Evolutionary conservation across 371 early-diverging fungal species (phyloP).

Genomic region (Cokeromyces recurvatus): DNA sequence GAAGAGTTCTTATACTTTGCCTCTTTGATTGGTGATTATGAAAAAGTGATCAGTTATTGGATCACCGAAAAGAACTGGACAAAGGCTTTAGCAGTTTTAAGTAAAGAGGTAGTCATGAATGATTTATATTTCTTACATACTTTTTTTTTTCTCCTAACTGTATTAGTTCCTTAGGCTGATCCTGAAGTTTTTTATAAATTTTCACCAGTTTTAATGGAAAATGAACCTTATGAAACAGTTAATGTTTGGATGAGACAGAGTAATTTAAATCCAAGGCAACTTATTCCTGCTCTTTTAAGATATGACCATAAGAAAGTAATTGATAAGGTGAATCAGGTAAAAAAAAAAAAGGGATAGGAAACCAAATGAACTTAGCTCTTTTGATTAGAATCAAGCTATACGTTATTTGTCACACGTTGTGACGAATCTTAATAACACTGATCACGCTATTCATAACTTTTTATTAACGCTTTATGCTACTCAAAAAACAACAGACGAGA

Average conservation of each 20-base stretch:
- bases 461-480: slow-evolving; percentile 80
- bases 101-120: slow-evolving; percentile 55
- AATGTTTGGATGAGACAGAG: slow-evolving; percentile 74
- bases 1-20: slow-evolving; percentile 79
- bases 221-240: slow-evolving; percentile 74
- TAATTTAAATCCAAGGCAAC: slow-evolving; percentile 67
- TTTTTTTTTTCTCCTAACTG: neutral
- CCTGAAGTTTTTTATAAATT: slow-evolving; percentile 80
- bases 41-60: slow-evolving; percentile 78
- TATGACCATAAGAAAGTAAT: slow-evolving; percentile 51
- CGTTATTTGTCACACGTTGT: slow-evolving; percentile 84
- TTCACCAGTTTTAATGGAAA: slow-evolving; percentile 74
- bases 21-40: slow-evolving; percentile 75
- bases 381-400: slow-evolving; percentile 76
- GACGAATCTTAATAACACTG: slow-evolving; percentile 67
- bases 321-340: slow-evolving; percentile 64
- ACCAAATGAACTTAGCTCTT: slow-evolving; percentile 29
- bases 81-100: slow-evolving; percentile 72
- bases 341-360: slow-evolving; percentile 59
- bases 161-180: slow-evolving; percentile 27
- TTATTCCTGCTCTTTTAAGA: slow-evolving; percentile 85
- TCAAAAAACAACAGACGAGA: slow-evolving; percentile 61
- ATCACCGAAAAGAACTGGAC: slow-evolving; percentile 70
- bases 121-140: too few species aligned
- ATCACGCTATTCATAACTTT: slow-evolving; percentile 90